These are phyloP conservation scores for Protomyces inouyei DNA, from an alignment of 1,139 yeast genomes.

Conservation along the genomic window DNA sequence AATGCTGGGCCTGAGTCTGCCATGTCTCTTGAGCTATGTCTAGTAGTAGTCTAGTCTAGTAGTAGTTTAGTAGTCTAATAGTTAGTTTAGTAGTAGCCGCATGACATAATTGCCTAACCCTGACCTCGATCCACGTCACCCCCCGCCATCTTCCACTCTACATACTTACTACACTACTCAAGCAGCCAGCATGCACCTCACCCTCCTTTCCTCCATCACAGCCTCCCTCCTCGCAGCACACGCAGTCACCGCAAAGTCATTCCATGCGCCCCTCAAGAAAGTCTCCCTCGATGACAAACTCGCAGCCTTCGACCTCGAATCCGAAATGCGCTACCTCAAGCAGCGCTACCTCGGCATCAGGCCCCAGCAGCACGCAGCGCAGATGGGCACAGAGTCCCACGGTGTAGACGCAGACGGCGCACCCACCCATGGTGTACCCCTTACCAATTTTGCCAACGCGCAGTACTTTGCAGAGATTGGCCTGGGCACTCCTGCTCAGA, in stretches of 20 bases:
- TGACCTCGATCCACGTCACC: not conserved
- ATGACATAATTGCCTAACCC: not conserved
- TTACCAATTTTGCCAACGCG: constrained; percentile 88
- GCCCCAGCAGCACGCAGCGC: constrained; percentile 39
- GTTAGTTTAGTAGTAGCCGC: too few relatives aligned
- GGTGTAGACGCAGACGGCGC: constrained; percentile 42
- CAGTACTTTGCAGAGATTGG: constrained; percentile 71
- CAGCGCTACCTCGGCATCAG: constrained; percentile 56
- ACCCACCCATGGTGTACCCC: constrained; percentile 59
- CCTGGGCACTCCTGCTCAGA: constrained; percentile 88
- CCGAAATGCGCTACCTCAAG: constrained; percentile 66
- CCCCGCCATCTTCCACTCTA: not conserved
- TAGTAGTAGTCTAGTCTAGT: not conserved
- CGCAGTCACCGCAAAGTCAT: constrained; percentile 13
- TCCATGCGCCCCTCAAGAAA: constrained; percentile 21
- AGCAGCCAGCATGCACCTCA: constrained; percentile 7
- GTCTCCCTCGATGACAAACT: constrained; percentile 16
- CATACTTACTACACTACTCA: not conserved
- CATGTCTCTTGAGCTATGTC: not conserved
- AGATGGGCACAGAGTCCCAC: constrained; percentile 44
- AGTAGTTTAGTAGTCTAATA: too few relatives aligned
- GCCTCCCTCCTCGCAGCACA: constrained; percentile 14
- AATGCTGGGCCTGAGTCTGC: constrained; percentile 10
- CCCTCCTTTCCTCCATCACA: constrained; percentile 12
- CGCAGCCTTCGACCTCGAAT: constrained; percentile 47